A percentile compares a stretch with the other conserved stretches of the same genome.
Conservation (phyloP, 495 filamentous ascomycete species). For the Cairneyella variabilis region DNA sequence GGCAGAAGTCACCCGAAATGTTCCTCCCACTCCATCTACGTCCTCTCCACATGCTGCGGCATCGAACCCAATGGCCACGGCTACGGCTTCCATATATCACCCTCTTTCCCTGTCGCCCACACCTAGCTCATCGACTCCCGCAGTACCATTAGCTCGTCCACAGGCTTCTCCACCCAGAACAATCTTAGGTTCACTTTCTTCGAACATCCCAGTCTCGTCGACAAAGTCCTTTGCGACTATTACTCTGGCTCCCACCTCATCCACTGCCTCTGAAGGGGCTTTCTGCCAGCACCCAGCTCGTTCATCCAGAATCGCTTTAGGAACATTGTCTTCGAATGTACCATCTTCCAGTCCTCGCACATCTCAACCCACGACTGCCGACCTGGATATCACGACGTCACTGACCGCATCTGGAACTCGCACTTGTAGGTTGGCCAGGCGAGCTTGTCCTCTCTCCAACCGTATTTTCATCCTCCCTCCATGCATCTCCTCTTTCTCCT, state of each 20-base stretch:
- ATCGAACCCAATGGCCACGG: neutral
- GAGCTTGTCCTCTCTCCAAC: slow-evolving; percentile 30
- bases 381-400: too few species aligned
- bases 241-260: neutral
- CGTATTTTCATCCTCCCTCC: slow-evolving; percentile 43
- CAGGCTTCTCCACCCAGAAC: neutral
- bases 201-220: neutral
- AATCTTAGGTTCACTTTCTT: neutral
- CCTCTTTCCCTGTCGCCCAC: neutral
- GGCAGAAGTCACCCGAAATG: neutral
- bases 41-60: neutral
- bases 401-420: slow-evolving; percentile 1
- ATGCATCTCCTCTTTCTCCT: slow-evolving; percentile 37
- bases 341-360: neutral
- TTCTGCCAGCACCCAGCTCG: neutral
- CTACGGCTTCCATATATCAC: neutral
- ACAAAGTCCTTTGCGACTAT: neutral
- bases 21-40: neutral
- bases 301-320: neutral
- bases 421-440: slow-evolving; percentile 18
- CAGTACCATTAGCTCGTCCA: neutral
- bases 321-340: neutral
- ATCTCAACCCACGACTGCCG: too few species aligned
- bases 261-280: neutral
- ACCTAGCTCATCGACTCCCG: too few species aligned